Evolutionary conservation across 106 monocot species (phyloP).

Genomic region (Apostasia shenzhenica): DNA sequence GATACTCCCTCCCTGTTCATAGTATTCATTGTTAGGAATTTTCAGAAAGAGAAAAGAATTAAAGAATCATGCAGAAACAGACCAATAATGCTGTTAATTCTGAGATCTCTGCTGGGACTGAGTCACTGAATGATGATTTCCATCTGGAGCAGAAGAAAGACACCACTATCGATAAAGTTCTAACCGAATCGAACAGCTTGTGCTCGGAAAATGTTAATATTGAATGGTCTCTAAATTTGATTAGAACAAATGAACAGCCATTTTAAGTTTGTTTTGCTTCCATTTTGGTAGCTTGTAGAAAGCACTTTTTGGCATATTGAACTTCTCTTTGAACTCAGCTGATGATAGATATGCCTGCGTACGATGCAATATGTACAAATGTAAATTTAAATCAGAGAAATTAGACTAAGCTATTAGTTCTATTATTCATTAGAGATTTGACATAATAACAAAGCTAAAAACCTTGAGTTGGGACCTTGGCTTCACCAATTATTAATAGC

Average conservation of each 20-base stretch:
- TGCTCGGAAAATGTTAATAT: background rate
- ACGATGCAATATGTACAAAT: background rate
- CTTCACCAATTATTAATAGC: too few relatives aligned
- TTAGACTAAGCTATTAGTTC: too few relatives aligned
- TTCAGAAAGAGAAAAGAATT: background rate
- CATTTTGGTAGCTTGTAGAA: conserved; percentile 69
- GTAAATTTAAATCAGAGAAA: background rate
- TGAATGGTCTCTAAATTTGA: background rate
- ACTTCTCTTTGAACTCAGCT: conserved; percentile 54
- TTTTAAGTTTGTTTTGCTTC: conserved; percentile 65
- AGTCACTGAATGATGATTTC: background rate
- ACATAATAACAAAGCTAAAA: background rate
- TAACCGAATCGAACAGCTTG: background rate
- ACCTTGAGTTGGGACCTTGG: background rate
- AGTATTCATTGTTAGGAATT: background rate
- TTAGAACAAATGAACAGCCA: conserved; percentile 42
- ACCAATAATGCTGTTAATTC: background rate
- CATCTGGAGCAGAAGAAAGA: background rate
- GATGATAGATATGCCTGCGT: conserved; percentile 58
- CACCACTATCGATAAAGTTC: background rate
- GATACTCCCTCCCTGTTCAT: background rate
- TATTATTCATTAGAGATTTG: too few relatives aligned
- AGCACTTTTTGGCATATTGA: conserved; percentile 43
- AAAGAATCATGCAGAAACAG: background rate
- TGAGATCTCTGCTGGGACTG: background rate